Percentiles rank a stretch among this genome's conserved stretches.
Conservation (phyloP, 163 green algal genomes). For the Coccomyxa subellipsoidea region DNA sequence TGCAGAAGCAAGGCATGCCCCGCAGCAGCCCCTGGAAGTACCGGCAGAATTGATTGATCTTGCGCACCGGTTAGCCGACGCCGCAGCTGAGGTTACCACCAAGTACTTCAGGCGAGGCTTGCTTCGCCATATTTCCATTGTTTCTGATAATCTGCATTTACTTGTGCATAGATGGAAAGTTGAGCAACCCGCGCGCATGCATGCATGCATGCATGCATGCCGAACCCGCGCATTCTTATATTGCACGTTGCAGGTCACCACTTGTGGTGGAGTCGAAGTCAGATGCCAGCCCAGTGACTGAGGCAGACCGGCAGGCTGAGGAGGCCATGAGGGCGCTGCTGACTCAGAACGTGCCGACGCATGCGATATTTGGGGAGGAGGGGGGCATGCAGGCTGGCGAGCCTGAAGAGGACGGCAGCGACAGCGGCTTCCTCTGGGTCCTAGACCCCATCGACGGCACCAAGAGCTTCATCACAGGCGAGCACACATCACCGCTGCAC, state of each 20-base stretch:
- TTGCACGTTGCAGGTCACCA: constrained; percentile 32
- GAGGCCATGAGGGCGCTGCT: constrained; percentile 59
- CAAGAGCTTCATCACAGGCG: constrained; percentile 96
- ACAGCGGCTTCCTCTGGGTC: constrained; percentile 74
- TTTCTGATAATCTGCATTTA: no score
- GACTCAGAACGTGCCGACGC: constrained; percentile 51
- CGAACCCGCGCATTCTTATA: no score
- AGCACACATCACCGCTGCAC: not conserved
- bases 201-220: not conserved
- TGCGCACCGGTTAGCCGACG: constrained; percentile 58
- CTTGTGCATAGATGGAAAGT: not conserved
- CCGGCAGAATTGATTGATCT: constrained; percentile 15
- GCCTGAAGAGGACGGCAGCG: constrained; percentile 3
- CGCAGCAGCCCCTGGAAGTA: not conserved
- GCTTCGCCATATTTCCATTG: no score
- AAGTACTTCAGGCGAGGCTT: constrained; percentile 46
- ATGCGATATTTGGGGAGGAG: constrained; percentile 90
- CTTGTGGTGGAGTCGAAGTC: constrained; percentile 79
- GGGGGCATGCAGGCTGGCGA: constrained; percentile 41
- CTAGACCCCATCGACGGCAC: constrained; percentile 98
- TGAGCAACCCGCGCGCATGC: no score
- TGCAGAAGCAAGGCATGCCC: not conserved
- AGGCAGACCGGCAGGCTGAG: constrained; percentile 81
- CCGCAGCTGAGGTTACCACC: constrained; percentile 33
- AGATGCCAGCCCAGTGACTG: constrained; percentile 84